Percentiles rank a stretch among this genome's conserved stretches.
Conservation (phyloP, 2,329 filamentous ascomycete genomes). For the Pyrenochaeta sp. region DNA sequence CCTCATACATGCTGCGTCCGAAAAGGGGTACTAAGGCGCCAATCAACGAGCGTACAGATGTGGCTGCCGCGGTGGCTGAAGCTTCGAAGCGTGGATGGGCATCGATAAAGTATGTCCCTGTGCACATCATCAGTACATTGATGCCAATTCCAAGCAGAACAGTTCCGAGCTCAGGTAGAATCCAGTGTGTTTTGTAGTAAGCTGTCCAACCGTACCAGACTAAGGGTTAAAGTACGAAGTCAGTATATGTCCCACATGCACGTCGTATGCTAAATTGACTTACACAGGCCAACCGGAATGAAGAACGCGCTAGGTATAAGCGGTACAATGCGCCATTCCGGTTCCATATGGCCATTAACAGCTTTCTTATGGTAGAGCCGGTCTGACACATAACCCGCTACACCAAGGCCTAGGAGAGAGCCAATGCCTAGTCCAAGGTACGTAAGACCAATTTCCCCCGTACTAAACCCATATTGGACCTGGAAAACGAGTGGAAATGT, state of each 20-base stretch:
- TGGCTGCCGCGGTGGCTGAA: constrained; percentile 64
- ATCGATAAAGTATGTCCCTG: constrained; percentile 68
- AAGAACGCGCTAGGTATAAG: constrained; percentile 36
- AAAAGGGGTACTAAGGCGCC: constrained; percentile 68
- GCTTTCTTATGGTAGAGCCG: constrained; percentile 29
- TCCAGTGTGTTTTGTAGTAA: not conserved
- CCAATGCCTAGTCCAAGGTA: constrained; percentile 31
- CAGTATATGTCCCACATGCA: too few relatives aligned
- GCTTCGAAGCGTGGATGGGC: constrained; percentile 54
- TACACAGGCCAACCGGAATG: constrained; percentile 27
- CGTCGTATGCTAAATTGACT: too few relatives aligned
- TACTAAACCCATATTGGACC: constrained; percentile 23
- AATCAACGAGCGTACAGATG: constrained; percentile 62
- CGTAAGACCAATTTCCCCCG: constrained; percentile 25
- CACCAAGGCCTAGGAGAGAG: constrained; percentile 14
- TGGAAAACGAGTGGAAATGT: constrained; percentile 36
- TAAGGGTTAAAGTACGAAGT: too few relatives aligned
- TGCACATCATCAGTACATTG: constrained; percentile 1
- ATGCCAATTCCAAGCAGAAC: not conserved
- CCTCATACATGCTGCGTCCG: constrained; percentile 65
- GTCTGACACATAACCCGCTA: constrained; percentile 34
- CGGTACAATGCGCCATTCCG: constrained; percentile 47
- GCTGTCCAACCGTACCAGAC: constrained; percentile 1
- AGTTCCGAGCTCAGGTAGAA: not conserved
- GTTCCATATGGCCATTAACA: constrained; percentile 23